A percentile compares a stretch with the other conserved stretches of the same genome.
Conservation (phyloP, 768 basidiomycete species). For the Paxillus ammoniavirescens region DNA sequence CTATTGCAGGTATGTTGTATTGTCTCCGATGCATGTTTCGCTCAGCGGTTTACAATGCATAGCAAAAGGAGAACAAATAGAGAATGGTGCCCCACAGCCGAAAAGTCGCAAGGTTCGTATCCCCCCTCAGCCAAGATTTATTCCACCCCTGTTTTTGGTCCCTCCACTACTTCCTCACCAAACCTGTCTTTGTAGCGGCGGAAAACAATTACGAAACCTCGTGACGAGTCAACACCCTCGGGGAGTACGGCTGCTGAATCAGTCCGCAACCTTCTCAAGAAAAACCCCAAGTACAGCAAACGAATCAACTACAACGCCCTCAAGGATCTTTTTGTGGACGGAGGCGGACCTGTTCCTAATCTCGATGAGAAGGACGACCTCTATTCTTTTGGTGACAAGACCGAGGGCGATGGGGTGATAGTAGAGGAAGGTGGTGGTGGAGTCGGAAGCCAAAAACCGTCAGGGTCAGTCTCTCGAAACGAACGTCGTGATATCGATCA, state of each 20-base stretch:
- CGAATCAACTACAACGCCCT: constrained; percentile 93
- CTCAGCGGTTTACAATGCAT: constrained; percentile 39
- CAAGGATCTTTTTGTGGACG: constrained; percentile 68
- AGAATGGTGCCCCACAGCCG: constrained; percentile 37
- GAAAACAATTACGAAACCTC: constrained; percentile 61
- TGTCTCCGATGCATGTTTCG: constrained; percentile 27
- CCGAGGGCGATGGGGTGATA: constrained; percentile 37
- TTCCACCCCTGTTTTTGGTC: constrained; percentile 12
- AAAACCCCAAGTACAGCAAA: constrained; percentile 85
- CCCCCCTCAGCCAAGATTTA: constrained; percentile 34
- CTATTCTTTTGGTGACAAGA: constrained; percentile 53
- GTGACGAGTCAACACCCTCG: constrained; percentile 65
- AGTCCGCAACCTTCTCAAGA: constrained; percentile 60
- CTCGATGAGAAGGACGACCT: constrained; percentile 47
- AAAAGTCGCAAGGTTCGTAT: constrained; percentile 81
- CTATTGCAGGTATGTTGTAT: constrained; percentile 62
- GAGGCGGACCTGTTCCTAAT: constrained; percentile 16
- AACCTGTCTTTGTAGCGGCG: constrained; percentile 50
- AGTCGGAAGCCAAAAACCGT: constrained; percentile 30
- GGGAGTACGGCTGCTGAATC: constrained; percentile 35
- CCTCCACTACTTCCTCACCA: constrained; percentile 6
- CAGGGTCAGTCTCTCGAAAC: constrained; percentile 26
- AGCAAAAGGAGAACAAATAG: constrained; percentile 69
- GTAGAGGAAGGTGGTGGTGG: constrained; percentile 41
- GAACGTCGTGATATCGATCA: constrained; percentile 2